Percentiles rank a stretch among this genome's conserved stretches.
phyloP scores from a whole-genome alignment of 805 yeast species.

The Schizosaccharomyces octosporus region DNA sequence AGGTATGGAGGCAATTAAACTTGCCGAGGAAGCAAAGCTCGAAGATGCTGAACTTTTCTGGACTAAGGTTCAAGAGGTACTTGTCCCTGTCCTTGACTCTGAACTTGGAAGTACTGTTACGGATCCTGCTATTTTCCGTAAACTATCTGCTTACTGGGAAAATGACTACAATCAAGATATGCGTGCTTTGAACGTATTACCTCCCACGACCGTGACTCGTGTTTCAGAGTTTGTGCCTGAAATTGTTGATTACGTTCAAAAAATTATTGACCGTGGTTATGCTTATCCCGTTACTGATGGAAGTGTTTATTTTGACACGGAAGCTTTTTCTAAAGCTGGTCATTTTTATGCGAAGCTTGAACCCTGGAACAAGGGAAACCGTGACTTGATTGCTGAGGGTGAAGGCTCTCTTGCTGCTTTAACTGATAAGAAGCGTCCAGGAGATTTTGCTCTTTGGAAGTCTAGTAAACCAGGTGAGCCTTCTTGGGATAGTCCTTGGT shows the following conservation, averaged over 20 bases:
- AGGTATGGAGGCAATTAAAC: conserved; percentile 7
- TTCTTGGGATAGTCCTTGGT: conserved; percentile 89
- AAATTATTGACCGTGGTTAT: conserved; percentile 53
- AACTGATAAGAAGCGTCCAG: conserved; percentile 41
- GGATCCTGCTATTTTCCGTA: conserved; percentile 63
- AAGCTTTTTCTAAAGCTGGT: conserved; percentile 43
- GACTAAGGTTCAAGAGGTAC: conserved; percentile 39
- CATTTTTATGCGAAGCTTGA: conserved; percentile 89
- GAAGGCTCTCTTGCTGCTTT: conserved; percentile 58
- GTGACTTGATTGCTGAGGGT: conserved; percentile 71
- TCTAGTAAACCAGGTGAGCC: conserved; percentile 95
- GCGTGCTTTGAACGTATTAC: conserved; percentile 58
- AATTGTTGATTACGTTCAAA: conserved; percentile 52
- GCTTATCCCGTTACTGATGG: conserved; percentile 54
- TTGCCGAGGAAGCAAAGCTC: not conserved
- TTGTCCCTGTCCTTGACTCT: conserved; percentile 47
- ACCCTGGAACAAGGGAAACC: conserved; percentile 90
- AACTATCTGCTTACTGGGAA: conserved; percentile 79
- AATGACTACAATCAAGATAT: conserved; percentile 61
- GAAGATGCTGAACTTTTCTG: conserved; percentile 17
- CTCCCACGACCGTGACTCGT: conserved; percentile 69
- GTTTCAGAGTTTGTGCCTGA: conserved; percentile 92
- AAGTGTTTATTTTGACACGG: conserved; percentile 87
- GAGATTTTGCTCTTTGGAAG: conserved; percentile 94
- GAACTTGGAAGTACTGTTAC: conserved; percentile 51